Evolutionary conservation across 2,329 filamentous ascomycete species (phyloP).

Genomic region (Colletotrichum filicis): DNA sequence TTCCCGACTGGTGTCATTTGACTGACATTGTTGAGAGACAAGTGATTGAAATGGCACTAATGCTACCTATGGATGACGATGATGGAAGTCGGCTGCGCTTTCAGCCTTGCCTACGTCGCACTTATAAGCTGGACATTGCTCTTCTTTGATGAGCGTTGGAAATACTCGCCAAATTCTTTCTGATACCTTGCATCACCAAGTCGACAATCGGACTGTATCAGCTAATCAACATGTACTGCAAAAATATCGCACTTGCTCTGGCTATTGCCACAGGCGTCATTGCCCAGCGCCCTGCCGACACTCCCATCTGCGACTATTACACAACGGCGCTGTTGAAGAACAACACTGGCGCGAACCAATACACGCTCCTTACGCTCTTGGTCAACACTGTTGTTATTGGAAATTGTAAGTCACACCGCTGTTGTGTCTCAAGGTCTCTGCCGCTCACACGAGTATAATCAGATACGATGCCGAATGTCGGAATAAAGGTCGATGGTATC

Average conservation of each 20-base stretch:
- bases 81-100: no score
- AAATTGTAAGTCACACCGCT: constrained; percentile 56
- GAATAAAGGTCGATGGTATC: constrained; percentile 66
- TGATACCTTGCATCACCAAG: not conserved
- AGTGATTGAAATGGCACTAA: not conserved
- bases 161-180: not conserved
- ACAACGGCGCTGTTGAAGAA: constrained; percentile 67
- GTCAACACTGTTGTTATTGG: constrained; percentile 74
- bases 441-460: not conserved
- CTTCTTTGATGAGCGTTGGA: not conserved
- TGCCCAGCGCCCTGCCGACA: constrained; percentile 60
- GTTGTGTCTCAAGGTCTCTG: not conserved
- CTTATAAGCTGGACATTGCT: not conserved
- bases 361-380: constrained; percentile 63
- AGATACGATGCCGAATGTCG: constrained; percentile 65
- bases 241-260: constrained; percentile 39
- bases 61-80: not conserved
- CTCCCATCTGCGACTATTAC: constrained; percentile 72
- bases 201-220: not conserved
- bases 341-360: constrained; percentile 69
- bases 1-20: not conserved
- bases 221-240: constrained; percentile 41
- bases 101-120: not conserved
- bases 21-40: not conserved
- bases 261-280: constrained; percentile 40